Evolutionary conservation across 495 filamentous ascomycete genomes (phyloP).

Genomic region (Saxispiralis lemnorum): DNA sequence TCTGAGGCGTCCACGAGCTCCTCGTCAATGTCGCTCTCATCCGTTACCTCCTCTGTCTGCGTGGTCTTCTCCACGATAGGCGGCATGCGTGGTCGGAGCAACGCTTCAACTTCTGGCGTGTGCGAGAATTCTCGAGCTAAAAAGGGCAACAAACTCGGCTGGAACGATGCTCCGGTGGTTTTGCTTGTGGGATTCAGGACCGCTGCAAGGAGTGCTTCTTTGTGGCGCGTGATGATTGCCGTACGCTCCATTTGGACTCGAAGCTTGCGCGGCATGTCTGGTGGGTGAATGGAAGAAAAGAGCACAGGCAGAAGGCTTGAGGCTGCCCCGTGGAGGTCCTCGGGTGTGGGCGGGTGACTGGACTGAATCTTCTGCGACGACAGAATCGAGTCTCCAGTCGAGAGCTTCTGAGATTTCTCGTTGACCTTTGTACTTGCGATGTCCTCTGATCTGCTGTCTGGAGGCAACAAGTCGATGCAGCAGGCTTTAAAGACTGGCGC

Average conservation of each 20-base stretch:
- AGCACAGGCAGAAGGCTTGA: conserved; percentile 41
- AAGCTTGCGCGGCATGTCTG: conserved; percentile 41
- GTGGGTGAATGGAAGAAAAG: conserved; percentile 41
- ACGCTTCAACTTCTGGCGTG: conserved; percentile 47
- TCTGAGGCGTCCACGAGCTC: conserved; percentile 8
- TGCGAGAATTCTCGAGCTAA: conserved; percentile 41
- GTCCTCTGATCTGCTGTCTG: conserved; percentile 19
- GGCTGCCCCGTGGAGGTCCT: conserved; percentile 31
- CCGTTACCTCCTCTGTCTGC: conserved; percentile 6
- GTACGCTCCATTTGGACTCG: conserved; percentile 61
- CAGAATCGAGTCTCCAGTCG: conserved; percentile 4
- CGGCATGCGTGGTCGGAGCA: conserved; percentile 53
- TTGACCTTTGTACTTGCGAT: no score
- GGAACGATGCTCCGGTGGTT: conserved; percentile 35
- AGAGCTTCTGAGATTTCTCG: neutral
- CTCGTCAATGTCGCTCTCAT: conserved; percentile 11
- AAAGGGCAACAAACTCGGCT: conserved; percentile 60
- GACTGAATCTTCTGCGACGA: conserved; percentile 21
- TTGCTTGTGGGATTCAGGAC: conserved; percentile 54
- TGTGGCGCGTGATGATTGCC: conserved; percentile 48
- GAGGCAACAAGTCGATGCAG: conserved; percentile 41
- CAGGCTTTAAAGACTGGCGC: conserved; percentile 37
- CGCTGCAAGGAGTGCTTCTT: conserved; percentile 56
- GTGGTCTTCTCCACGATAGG: conserved; percentile 10
- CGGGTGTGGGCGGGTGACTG: conserved; percentile 28